Percentiles rank a stretch among this genome's conserved stretches.
Conservation (phyloP, 257 asterid genomes). For the Anisodus tanguticus region DNA sequence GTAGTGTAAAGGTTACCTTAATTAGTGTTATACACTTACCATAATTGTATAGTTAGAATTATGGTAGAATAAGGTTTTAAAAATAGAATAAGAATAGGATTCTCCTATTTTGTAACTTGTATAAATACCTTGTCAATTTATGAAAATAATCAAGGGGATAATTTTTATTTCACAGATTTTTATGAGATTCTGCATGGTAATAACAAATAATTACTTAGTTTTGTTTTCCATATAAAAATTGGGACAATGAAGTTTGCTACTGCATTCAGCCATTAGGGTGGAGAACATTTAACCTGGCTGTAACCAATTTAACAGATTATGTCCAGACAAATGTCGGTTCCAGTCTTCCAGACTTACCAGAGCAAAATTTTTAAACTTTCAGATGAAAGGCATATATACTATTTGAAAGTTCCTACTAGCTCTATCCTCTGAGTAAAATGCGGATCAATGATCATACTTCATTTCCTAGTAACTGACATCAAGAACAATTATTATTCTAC, state of each 20-base stretch:
- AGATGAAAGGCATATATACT: constrained; percentile 12
- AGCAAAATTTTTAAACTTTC: neutral
- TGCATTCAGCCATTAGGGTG: neutral
- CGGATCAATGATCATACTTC: neutral
- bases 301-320: constrained; percentile 15
- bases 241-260: neutral
- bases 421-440: neutral
- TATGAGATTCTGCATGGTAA: neutral
- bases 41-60: no score
- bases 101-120: no score
- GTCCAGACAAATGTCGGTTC: neutral
- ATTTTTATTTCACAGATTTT: no score
- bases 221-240: constrained; percentile 2
- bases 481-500: neutral
- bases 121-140: no score
- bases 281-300: neutral
- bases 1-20: no score
- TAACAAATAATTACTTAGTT: neutral
- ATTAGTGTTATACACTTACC: no score
- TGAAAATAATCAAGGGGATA: no score
- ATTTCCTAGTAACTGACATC: constrained; percentile 15
- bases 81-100: no score
- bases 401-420: constrained; percentile 12
- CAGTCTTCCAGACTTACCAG: neutral
- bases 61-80: no score